Evolutionary conservation across 192 early-diverging fungal genomes (phyloP), one percentile per base, ranked within the genome.

Genomic region (Linnemannia elongata): DNA sequence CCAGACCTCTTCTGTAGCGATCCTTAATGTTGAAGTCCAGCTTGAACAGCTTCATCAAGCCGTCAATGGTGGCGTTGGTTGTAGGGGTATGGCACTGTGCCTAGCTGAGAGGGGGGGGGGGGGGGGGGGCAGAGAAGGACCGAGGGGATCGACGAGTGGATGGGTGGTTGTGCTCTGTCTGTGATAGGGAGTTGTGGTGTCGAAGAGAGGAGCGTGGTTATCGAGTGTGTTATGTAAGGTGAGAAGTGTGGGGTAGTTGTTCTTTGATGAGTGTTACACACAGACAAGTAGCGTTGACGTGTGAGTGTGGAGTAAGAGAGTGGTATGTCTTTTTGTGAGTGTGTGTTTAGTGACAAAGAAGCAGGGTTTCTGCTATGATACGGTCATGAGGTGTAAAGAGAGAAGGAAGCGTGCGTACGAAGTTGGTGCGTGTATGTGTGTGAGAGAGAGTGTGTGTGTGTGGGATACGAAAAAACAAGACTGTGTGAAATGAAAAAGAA

Each of bases 1-100:
- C 74, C 41, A 86, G 78, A 15, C 84, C 84, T n/a, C 84, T 75
- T 47, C 84, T 54, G 55, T 86, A 86, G 54, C 84, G 84, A 63
- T 86, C 84, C 60, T 81, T 86, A 33, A 77, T 77, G 60, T 79
- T 76, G 74, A 86, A 77, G 70, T 81, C 84, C 42, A 86, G 35
- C 45, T 77, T 86, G 79, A 86, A 86, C 39, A 81, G 30, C 75
- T 80, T 86, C 84, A 86, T 86, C 30, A 66, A 66, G 13, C 60
- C 15, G 60, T 66, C 70, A 27, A 36, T 74, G 30, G 41, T 44
- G 27, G 70, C 22, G 36, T n/a, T n/a, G 7, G 36, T 41, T 71
- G 69, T 71, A 18, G 9, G 57, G 8, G 57, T 10, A 10, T 60
- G 55, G 33, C 3, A 35, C 30, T 72, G 70, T n/a, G 17, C 41